Evolutionary conservation across 1,139 yeast genomes (phyloP).

Genomic region (Zygosaccharomyces sapae): DNA sequence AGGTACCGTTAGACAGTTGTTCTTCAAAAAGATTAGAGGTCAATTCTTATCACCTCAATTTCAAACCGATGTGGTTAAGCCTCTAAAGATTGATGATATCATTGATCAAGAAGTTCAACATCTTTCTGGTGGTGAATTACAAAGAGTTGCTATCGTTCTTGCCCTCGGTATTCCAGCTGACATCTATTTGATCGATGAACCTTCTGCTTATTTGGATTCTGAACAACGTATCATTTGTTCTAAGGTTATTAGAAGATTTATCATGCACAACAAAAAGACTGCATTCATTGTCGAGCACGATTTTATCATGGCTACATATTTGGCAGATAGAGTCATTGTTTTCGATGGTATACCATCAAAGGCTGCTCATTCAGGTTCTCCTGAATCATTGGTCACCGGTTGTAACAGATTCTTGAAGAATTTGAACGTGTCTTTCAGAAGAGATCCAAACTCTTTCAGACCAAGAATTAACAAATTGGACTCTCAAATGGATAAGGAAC

Average conservation of each 20-base stretch:
- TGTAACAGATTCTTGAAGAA: slow-evolving; percentile 96
- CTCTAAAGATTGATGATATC: slow-evolving; percentile 86
- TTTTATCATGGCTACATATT: slow-evolving; percentile 98
- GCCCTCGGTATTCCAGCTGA: slow-evolving; percentile 94
- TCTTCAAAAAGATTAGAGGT: slow-evolving; percentile 92
- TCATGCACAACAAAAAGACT: slow-evolving; percentile 92
- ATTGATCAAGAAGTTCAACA: slow-evolving; percentile 97
- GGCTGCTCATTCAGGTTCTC: slow-evolving; percentile 75
- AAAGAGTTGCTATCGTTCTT: slow-evolving; percentile 95
- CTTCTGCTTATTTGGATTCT: slow-evolving; percentile 96
- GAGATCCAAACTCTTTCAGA: slow-evolving; percentile 96
- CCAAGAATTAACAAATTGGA: slow-evolving; percentile 97
- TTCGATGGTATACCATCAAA: slow-evolving; percentile 92
- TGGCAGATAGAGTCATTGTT: slow-evolving; percentile 97
- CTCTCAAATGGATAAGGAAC: slow-evolving; percentile 98
- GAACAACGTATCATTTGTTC: slow-evolving; percentile 99
- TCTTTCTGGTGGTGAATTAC: slow-evolving; percentile 98
- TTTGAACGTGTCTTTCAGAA: slow-evolving; percentile 95
- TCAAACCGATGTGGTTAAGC: slow-evolving; percentile 96
- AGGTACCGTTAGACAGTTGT: slow-evolving; percentile 96
- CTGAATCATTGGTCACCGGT: slow-evolving; percentile 91
- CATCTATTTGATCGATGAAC: slow-evolving; percentile 94
- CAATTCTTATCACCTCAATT: slow-evolving; percentile 94
- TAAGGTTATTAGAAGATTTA: slow-evolving; percentile 94
- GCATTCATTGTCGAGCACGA: slow-evolving; percentile 99